phyloP scores from a whole-genome alignment of 1,284 basidiomycete species.

The Fomitiporia mediterranea region DNA sequence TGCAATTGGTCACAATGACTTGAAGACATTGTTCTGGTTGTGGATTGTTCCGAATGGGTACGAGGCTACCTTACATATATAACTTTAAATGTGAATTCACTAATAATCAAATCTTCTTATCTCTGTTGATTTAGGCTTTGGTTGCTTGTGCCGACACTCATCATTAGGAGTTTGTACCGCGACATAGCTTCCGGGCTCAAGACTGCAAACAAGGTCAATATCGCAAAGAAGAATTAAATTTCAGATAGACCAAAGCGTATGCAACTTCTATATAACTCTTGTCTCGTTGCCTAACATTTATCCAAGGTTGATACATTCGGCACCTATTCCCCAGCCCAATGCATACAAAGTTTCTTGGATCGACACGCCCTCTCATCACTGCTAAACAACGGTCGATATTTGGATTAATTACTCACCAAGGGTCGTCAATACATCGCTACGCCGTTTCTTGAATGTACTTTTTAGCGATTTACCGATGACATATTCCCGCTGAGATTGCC shows the following conservation, averaged over 20 bases:
- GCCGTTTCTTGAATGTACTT: no score
- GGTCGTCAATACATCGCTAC: no score
- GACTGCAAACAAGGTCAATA: constrained; percentile 7
- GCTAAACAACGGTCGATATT: no score
- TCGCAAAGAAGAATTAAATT: constrained; percentile 8
- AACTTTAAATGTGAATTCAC: not conserved
- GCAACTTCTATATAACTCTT: not conserved
- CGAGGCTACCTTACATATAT: constrained; percentile 27
- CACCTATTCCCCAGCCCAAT: not conserved
- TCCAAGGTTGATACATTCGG: not conserved
- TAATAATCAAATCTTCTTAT: not conserved
- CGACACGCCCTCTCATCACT: no score
- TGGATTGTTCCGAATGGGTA: constrained; percentile 81
- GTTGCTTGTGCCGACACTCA: constrained; percentile 63
- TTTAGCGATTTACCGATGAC: no score
- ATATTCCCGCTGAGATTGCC: no score
- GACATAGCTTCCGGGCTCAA: constrained; percentile 40
- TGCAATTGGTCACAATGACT: constrained; percentile 70
- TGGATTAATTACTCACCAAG: no score
- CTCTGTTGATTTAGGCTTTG: constrained; percentile 47
- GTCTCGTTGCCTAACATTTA: not conserved
- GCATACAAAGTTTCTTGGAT: no score
- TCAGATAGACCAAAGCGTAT: not conserved
- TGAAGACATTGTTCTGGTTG: constrained; percentile 48
- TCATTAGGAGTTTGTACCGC: constrained; percentile 50